A percentile compares a stretch with the other conserved stretches of the same genome.
phyloP scores from a whole-genome alignment of 352 stramenopile species.

The Globisporangium polare region DNA sequence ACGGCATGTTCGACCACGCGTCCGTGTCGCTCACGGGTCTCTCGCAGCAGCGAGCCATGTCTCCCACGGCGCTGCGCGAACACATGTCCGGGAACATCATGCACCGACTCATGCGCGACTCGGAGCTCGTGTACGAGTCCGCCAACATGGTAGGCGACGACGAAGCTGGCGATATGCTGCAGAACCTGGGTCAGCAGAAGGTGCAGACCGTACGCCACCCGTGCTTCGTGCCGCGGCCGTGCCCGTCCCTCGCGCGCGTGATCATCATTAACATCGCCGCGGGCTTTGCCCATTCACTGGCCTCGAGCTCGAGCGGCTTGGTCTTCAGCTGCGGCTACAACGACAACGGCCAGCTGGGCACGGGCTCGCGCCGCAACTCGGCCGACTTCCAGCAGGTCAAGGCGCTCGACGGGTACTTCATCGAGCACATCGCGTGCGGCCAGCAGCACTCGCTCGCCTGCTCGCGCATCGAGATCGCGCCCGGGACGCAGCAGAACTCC shows the following conservation, averaged over 20 bases:
- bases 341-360: conserved; percentile 72
- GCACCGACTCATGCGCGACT: conserved; percentile 55
- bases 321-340: conserved; percentile 84
- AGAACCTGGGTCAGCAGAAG: conserved; percentile 30
- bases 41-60: conserved; percentile 27
- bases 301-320: conserved; percentile 38
- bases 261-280: conserved; percentile 49
- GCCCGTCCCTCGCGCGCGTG: conserved; percentile 37
- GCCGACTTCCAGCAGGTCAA: conserved; percentile 52
- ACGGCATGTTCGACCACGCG: conserved; percentile 46
- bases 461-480: conserved; percentile 21
- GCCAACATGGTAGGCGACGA: conserved; percentile 24
- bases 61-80: conserved; percentile 18
- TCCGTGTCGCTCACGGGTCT: conserved; percentile 57
- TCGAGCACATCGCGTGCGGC: conserved; percentile 65
- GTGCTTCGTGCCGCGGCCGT: conserved; percentile 40
- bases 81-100: conserved; percentile 53
- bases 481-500: conserved; percentile 22
- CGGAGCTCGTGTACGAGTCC: conserved; percentile 62
- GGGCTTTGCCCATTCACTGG: conserved; percentile 75
- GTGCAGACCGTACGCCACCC: conserved; percentile 55
- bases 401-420: conserved; percentile 43
- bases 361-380: conserved; percentile 60
- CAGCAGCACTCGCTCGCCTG: conserved; percentile 75
- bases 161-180: conserved; percentile 18